Conservation (phyloP, 495 filamentous ascomycete species). For the Talaromyces borbonicus region DNA sequence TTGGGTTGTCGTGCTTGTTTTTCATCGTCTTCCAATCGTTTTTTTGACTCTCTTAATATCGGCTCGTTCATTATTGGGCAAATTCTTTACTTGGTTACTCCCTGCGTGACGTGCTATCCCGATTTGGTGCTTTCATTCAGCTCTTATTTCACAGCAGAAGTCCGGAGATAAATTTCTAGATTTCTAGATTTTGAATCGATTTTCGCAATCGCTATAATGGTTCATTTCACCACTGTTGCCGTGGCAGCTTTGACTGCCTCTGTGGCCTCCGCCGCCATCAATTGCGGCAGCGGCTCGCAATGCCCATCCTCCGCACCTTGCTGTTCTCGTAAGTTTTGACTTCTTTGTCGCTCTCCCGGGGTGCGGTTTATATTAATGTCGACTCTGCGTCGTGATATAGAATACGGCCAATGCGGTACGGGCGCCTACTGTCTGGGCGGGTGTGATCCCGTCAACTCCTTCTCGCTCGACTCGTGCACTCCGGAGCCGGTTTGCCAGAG, state of each 20-base stretch:
- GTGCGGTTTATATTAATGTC: not conserved
- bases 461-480: slow-evolving; percentile 74
- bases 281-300: slow-evolving; percentile 47
- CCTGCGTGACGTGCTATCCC: too few relatives aligned
- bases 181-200: not conserved
- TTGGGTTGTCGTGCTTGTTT: slow-evolving; percentile 6
- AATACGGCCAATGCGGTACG: slow-evolving; percentile 87
- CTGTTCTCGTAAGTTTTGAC: slow-evolving; percentile 67
- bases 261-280: slow-evolving; percentile 21
- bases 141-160: not conserved
- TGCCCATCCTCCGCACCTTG: slow-evolving; percentile 75
- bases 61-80: not conserved
- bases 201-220: slow-evolving; percentile 15
- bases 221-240: slow-evolving; percentile 21
- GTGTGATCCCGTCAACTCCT: slow-evolving; percentile 79
- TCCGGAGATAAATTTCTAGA: not conserved
- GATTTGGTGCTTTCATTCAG: too few relatives aligned
- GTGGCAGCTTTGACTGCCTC: slow-evolving; percentile 29
- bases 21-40: not conserved
- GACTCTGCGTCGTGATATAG: slow-evolving; percentile 37
- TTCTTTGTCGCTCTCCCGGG: not conserved
- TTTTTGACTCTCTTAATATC: slow-evolving; percentile 1
- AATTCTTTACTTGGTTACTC: not conserved
- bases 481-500: slow-evolving; percentile 72
- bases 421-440: slow-evolving; percentile 95